Evolutionary conservation across 257 asterid genomes (phyloP), one percentile per base, ranked within the genome.

Genomic region (Rehmannia glutinosa): DNA sequence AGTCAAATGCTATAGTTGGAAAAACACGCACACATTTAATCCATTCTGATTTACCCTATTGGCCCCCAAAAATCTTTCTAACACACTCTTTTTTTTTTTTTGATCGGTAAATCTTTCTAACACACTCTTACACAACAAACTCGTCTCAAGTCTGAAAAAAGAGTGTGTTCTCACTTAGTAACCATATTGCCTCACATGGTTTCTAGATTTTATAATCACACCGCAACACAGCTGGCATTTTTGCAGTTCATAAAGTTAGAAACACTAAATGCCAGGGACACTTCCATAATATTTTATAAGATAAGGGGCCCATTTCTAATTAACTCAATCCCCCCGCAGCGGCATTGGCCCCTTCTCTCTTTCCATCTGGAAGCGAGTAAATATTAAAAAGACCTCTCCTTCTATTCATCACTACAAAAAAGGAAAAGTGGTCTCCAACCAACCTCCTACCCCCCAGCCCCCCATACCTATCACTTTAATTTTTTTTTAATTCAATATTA

Each of bases 391-490:
- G 17, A 2, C 33, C 30, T 10, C 46, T 15, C 24, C 20, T 35
- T 42, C 8, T 46, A 43, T 62, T 15, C 74, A 35, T 21, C 10
- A 59, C 64, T 24, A 33, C 6, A 19, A 61, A 36, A 66, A 63
- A 80, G 53, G 64, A 75, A 70, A 77, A 83, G 93, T 83, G 88
- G 78, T 47, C 74, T 79, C 87, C 93, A 83, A 79, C 93, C 69
- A 73, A 68, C 38, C 81, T 71, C 70, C 52, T 71, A 52, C 27
- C 28, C 19, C 58, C 66, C 45, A 16, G 45, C 52, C 80, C 74
- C 55, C 58, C 74, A 32, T 32, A 32, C n/a, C n/a, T n/a, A n/a
- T n/a, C n/a, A n/a, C n/a, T n/a, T 32, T 3, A 8, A 8, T 3
- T 32, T 32, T 32, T 32, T 30, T 32, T 32, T 32, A 32, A 32